These are phyloP conservation scores for Scalesia atractyloides DNA, from an alignment of 129 eudicot genomes.

Conservation along the genomic window DNA sequence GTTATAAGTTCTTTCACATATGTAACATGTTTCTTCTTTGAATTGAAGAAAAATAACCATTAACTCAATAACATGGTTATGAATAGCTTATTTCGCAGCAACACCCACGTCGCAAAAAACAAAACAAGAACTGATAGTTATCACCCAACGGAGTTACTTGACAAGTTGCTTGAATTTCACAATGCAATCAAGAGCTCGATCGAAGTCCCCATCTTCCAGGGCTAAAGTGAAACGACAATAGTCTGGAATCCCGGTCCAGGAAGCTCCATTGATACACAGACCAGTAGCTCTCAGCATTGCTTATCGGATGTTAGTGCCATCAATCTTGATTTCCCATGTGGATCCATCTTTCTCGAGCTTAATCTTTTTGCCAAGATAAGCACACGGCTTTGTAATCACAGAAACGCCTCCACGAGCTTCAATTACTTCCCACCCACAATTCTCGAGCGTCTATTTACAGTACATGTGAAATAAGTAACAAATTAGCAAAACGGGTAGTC, in stretches of 20 bases:
- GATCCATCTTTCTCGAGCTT: conserved; percentile 41
- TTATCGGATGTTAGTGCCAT: conserved; percentile 77
- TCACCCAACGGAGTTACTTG: conserved; percentile 27
- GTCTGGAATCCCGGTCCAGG: conserved; percentile 96
- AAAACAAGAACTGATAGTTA: neutral
- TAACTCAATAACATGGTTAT: conserved; percentile 16
- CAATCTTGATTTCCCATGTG: conserved; percentile 56
- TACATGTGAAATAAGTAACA: conserved; percentile 17
- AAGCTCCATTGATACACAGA: conserved; percentile 77
- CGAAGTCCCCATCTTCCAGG: conserved; percentile 67
- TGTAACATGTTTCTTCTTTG: neutral
- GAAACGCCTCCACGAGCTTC: conserved; percentile 84
- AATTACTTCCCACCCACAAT: conserved; percentile 89
- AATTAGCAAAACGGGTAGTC: neutral
- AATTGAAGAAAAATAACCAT: conserved; percentile 1
- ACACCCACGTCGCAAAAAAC: conserved; percentile 34
- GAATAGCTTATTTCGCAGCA: conserved; percentile 40
- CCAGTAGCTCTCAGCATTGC: conserved; percentile 81
- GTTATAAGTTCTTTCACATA: neutral
- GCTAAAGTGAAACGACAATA: conserved; percentile 90
- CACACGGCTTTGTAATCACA: conserved; percentile 76
- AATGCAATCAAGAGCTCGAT: conserved; percentile 71
- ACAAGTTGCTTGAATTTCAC: conserved; percentile 54
- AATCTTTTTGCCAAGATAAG: conserved; percentile 65
- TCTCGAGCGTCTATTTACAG: conserved; percentile 62